Base-by-base conservation (phyloP, 2,329 filamentous ascomycete species). In the Epichloe festucae region DNA sequence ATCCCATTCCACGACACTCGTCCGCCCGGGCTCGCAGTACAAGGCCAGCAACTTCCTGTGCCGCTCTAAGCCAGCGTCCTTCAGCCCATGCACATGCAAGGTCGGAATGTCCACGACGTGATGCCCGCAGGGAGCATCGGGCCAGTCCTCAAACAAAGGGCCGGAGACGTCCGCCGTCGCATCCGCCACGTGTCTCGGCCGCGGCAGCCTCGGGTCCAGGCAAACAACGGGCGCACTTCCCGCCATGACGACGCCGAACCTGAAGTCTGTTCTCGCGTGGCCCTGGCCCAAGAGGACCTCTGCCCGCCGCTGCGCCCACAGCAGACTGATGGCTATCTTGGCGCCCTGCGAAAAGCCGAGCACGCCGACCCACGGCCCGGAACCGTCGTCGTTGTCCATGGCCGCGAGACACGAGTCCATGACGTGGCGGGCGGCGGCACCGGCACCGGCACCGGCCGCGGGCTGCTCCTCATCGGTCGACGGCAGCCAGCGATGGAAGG, bases 331-430 rank as follows among this genome's bases (percentile, higher is more conserved):
- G 1, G 74, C 75, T 5, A 84, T 60, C 65, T 81, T 82, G 19
- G 79, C 80, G 43, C 82, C 82, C 62, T 85, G 82, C 49, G 79
- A 84, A 63, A 86, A 86, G 0, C 82, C 82, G 48, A 85, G 58
- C 10, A 85, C 55, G 0, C 69, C 82, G 10, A 82, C 76, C 73
- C 78, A 83, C 12, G 71, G 66, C 0, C 82, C 81, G 0, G 68
- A 73, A 2, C 70, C 78, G 57, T 76, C 66, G 59, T 62, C 66
- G 5, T 62, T 66, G 10, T 69, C 67, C 73, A 83, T 81, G 31
- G 75, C 74, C 4, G 54, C 57, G 35, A 60, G 62, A 21, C 75
- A 63, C n/a, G 63, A 52, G 41, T 59, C 56, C 50, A 73, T 64
- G 50, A 75, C 70, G 54, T 69, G 65, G 40, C 62, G 62, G 10